Evolutionary conservation across 1,139 yeast species (phyloP), one percentile per base, ranked within the genome.

Genomic region (Debaryomycetaceae sp.): DNA sequence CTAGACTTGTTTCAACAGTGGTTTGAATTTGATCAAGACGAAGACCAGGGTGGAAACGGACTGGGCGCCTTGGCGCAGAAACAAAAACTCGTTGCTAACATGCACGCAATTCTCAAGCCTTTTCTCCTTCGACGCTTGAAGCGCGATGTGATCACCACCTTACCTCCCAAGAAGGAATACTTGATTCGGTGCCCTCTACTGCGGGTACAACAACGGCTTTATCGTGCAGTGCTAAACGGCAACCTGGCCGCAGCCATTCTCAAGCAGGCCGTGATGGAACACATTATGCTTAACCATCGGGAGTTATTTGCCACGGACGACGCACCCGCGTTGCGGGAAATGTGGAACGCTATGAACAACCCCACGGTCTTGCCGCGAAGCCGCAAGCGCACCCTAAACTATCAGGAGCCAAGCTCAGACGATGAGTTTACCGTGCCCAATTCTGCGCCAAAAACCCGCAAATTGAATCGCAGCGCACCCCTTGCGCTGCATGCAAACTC

Each of bases 151-250:
- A 68, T 74, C 12, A 58, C 53, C 27, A 59, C 62, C 20, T 58
- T 90, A 34, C 97, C 96, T 1, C 82, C 90, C 2, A 90, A 90
- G 51, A 75, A 90, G 39, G 98, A 90, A 50, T 87, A 85, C 44
- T 67, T 83, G 28, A 62, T 90, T 3, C 86, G 81, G 47, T 72
- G 85, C 4, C 73, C 79, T 3, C 50, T 90, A 35, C 70, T 87
- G 0, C 53, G 61, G 1, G 47, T 65, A 23, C 97, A 90, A 51
- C 65, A 63, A 25, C 62, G 61, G 16, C 53, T 85, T n/a, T 85
- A 86, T 48, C 55, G 63, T 29, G 71, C 65, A 29, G 75, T 82
- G 0, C 50, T 85, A 27, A 51, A 62, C 27, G 65, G 65, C 15
- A 54, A 55, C 4, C 49, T 77, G 27, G 62, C 53, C 33, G 42